Percentiles rank a stretch among this genome's conserved stretches.
Evolutionary conservation across 208 protist species (phyloP).

Genomic region (Leishmania arabica): DNA sequence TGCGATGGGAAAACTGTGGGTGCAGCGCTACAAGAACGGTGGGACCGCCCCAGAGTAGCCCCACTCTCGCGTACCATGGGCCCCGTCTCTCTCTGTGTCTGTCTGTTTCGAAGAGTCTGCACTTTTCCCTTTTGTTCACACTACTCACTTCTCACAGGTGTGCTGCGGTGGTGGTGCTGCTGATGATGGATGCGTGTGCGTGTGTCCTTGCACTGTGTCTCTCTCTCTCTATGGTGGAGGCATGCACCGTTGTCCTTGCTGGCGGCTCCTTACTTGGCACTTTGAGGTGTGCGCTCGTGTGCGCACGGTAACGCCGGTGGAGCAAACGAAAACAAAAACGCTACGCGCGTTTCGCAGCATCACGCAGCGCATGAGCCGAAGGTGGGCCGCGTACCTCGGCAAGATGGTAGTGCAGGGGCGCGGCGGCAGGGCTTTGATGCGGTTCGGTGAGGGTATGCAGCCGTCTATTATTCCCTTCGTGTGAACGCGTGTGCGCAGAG

Average conservation of each 20-base stretch:
- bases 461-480: not conserved
- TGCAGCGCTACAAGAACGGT: constrained; percentile 69
- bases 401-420: not conserved
- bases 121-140: not conserved
- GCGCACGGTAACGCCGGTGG: not conserved
- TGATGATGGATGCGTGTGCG: not conserved
- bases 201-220: not conserved
- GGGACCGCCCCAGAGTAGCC: constrained; percentile 6
- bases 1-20: constrained; percentile 70
- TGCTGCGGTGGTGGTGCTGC: not conserved
- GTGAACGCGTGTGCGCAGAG: not conserved
- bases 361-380: not conserved
- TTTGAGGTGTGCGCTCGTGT: not conserved
- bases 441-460: not conserved
- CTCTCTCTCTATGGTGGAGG: not conserved
- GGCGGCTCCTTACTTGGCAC: not conserved
- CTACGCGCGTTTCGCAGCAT: not conserved
- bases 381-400: not conserved
- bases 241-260: not conserved
- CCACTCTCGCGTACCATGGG: not conserved
- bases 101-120: not conserved
- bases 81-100: not conserved
- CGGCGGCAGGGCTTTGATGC: not conserved
- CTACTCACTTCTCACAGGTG: constrained; percentile 1
- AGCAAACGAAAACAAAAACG: not conserved